Percentiles rank a stretch among this genome's conserved stretches.
Conservation (phyloP, 2,329 filamentous ascomycete genomes). For the Nemania bipapillata region DNA sequence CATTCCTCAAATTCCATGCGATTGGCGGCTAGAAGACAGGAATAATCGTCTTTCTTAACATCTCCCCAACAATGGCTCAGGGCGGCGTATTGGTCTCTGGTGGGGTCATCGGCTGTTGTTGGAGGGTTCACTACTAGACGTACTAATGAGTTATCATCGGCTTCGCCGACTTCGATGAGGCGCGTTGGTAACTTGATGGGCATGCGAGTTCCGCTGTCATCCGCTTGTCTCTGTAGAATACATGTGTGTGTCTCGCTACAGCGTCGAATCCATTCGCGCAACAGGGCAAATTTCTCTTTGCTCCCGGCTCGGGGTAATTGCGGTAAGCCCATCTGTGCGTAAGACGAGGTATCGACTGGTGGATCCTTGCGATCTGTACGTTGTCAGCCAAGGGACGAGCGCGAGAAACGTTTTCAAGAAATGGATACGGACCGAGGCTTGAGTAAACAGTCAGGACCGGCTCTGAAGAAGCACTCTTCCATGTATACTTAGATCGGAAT, state of each 20-base stretch:
- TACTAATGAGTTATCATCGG: neutral
- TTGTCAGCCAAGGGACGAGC: too few relatives aligned
- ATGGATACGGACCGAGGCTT: neutral
- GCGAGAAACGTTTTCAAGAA: neutral
- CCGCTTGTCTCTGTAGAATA: neutral
- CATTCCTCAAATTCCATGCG: neutral
- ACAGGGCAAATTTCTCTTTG: neutral
- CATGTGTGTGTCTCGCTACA: neutral
- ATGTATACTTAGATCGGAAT: neutral
- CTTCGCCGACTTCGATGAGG: neutral
- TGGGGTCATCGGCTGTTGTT: neutral
- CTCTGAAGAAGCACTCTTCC: neutral
- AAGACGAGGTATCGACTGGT: neutral
- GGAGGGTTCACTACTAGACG: neutral
- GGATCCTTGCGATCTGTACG: neutral
- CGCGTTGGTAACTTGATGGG: neutral
- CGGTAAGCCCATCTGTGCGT: neutral
- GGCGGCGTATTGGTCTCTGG: neutral
- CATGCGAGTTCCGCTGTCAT: too few relatives aligned
- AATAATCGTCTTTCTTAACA: neutral
- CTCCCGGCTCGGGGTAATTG: neutral
- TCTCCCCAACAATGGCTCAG: neutral
- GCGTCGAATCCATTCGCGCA: neutral
- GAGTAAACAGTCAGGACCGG: neutral
- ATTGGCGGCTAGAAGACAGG: neutral